Base-by-base conservation (phyloP, 306 rosid genomes). In the Vigna reflexopilosa region DNA sequence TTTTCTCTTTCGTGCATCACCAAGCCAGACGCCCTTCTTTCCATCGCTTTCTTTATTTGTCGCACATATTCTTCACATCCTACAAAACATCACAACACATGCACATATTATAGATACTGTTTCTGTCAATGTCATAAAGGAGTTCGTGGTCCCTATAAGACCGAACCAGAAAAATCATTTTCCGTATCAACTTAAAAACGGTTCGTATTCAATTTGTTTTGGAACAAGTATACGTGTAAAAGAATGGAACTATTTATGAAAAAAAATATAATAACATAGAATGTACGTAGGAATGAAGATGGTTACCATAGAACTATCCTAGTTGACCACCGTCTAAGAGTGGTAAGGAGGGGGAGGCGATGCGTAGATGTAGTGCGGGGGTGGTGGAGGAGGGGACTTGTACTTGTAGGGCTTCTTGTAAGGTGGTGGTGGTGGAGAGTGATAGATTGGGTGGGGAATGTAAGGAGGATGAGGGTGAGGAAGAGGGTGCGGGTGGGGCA, bases 291-390 rank as follows among this genome's bases (percentile, higher is more conserved):
- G 42, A 49, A 16, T 26, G 7, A 50, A 47, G 57, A 56, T 40
- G 74, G 79, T 88, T 76, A 87, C 97, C 94, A 85, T 57, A 54
- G 69, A 17, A 79, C 38, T 67, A 17, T 7, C 54, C 26, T 52
- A 59, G 32, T 59, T 26, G 30, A 12, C 68, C 32, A 62, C 61
- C 66, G 30, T 86, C 91, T 88, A 90, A 66, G 72, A 55, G 85
- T 87, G 90, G 90, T 86, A 79, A 28, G 97, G 95, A 50, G 97
- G 97, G 58, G 97, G 97, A 61, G 97, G 97, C 42, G 97, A 90
- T 9, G 90, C 50, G 63, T 90, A 91, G 83, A 80, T 2, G 78
- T 88, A 88, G 24, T 55, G 30, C 6, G 56, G 22, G 6, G 56
- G 56, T 16, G 56, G 56, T 15, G 56, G 56, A 16, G 57, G 28